These are phyloP conservation scores for Cystobasidiopsis lactophilus DNA, from an alignment of 768 basidiomycete species.

Conservation along the genomic window DNA sequence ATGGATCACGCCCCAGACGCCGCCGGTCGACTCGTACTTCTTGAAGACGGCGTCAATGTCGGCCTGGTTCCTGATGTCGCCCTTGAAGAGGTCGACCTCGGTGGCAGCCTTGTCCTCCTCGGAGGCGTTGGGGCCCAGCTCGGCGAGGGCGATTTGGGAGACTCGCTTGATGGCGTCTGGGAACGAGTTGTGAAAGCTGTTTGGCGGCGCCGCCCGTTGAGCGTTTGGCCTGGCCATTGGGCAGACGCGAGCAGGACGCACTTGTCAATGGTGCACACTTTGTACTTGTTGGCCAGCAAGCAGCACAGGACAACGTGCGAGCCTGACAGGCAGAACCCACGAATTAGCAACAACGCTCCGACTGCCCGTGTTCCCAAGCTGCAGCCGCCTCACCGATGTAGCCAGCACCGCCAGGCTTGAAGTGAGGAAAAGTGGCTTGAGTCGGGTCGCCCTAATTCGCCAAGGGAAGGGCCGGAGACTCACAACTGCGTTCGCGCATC, in stretches of 20 bases:
- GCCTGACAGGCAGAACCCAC: conserved; percentile 33
- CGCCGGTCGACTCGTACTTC: conserved; percentile 53
- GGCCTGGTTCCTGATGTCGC: conserved; percentile 51
- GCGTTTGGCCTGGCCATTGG: not conserved
- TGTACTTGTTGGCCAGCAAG: conserved; percentile 67
- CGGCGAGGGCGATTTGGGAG: conserved; percentile 51
- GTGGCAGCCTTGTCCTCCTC: conserved; percentile 48
- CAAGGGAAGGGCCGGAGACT: too few species aligned
- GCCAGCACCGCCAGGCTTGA: conserved; percentile 9
- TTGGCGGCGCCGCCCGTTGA: too few species aligned
- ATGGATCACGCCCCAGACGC: conserved; percentile 91
- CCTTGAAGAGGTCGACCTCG: conserved; percentile 43
- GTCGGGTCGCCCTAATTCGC: too few species aligned
- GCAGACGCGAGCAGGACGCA: not conserved
- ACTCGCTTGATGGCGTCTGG: conserved; percentile 52
- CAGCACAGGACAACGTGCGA: conserved; percentile 79
- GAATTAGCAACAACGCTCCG: too few species aligned
- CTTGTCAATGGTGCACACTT: conserved; percentile 70
- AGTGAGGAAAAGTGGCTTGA: too few species aligned
- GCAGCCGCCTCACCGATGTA: conserved; percentile 8
- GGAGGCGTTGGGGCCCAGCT: conserved; percentile 43
- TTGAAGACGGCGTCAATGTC: conserved; percentile 60
- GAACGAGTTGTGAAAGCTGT: conserved; percentile 79
- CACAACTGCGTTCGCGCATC: too few species aligned
- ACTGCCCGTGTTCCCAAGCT: not conserved